phyloP scores from a whole-genome alignment of 257 asterid species.

The Solanum ossicruentum region DNA sequence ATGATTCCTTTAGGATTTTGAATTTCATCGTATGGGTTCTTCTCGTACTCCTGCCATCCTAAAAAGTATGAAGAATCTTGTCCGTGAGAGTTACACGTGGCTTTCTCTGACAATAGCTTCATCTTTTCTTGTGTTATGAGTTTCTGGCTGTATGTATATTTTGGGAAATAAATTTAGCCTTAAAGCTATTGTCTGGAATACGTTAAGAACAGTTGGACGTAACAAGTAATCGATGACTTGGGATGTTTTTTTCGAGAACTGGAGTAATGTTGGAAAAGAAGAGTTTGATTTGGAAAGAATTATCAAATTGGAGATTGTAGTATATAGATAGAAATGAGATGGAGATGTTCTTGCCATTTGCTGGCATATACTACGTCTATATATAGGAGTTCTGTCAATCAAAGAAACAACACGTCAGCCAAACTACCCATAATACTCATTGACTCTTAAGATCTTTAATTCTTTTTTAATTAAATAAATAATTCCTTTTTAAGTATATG shows the following conservation, averaged over 20 bases:
- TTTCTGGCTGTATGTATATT: not conserved
- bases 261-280: not conserved
- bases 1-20: slow-evolving; percentile 46
- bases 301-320: not conserved
- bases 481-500: not conserved
- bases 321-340: not conserved
- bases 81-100: slow-evolving; percentile 44
- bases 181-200: not conserved
- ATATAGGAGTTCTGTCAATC: slow-evolving; percentile 10
- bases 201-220: not conserved
- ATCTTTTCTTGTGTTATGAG: not conserved
- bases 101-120: slow-evolving; percentile 40
- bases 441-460: not conserved
- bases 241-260: not conserved
- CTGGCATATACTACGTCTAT: not conserved
- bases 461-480: not conserved
- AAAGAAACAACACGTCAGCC: slow-evolving; percentile 1
- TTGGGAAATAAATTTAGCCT: not conserved
- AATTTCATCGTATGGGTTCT: slow-evolving; percentile 35
- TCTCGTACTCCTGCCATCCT: slow-evolving; percentile 64
- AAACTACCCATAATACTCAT: not conserved
- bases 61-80: slow-evolving; percentile 61
- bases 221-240: not conserved
- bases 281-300: not conserved
- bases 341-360: not conserved